phyloP scores from a whole-genome alignment of 768 basidiomycete genomes.

The Brasilioporus rufonigricans region DNA sequence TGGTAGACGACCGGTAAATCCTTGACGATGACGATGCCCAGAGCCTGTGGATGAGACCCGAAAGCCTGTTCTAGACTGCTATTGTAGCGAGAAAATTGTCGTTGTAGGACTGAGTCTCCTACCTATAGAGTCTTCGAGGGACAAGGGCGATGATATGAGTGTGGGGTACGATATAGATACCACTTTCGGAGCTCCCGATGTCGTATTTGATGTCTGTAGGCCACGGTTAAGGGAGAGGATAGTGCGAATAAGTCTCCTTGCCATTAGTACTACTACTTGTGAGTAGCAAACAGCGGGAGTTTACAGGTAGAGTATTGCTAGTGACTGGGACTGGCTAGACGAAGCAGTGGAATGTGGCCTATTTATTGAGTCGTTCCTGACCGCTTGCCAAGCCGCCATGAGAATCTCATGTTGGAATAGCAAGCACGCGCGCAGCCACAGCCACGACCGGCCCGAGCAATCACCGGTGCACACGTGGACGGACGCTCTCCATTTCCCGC shows the following conservation, averaged over 20 bases:
- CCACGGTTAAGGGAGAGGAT: conserved; percentile 2
- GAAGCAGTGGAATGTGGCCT: too few relatives aligned
- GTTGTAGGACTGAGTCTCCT: conserved; percentile 9
- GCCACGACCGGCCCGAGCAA: too few relatives aligned
- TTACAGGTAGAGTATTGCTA: neutral
- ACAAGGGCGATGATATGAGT: conserved; percentile 50
- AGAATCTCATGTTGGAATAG: too few relatives aligned
- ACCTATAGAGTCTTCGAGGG: conserved; percentile 64
- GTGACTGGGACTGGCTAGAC: neutral
- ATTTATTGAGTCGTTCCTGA: too few relatives aligned
- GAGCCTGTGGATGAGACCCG: conserved; percentile 68
- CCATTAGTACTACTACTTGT: conserved; percentile 3
- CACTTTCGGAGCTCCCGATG: conserved; percentile 15
- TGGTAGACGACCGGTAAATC: conserved; percentile 74
- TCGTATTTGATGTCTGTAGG: conserved; percentile 15
- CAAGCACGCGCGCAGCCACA: too few relatives aligned
- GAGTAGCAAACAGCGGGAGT: neutral
- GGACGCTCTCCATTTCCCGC: too few relatives aligned
- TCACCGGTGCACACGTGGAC: too few relatives aligned
- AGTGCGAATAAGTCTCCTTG: conserved; percentile 12
- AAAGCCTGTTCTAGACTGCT: conserved; percentile 68
- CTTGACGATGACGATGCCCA: conserved; percentile 80
- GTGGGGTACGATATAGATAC: conserved; percentile 63
- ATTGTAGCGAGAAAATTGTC: neutral
- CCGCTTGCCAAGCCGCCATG: too few relatives aligned